Evolutionary conservation across 2,329 filamentous ascomycete species (phyloP), one percentile per base, ranked within the genome.

Genomic region (Pseudogymnoascus sp.): DNA sequence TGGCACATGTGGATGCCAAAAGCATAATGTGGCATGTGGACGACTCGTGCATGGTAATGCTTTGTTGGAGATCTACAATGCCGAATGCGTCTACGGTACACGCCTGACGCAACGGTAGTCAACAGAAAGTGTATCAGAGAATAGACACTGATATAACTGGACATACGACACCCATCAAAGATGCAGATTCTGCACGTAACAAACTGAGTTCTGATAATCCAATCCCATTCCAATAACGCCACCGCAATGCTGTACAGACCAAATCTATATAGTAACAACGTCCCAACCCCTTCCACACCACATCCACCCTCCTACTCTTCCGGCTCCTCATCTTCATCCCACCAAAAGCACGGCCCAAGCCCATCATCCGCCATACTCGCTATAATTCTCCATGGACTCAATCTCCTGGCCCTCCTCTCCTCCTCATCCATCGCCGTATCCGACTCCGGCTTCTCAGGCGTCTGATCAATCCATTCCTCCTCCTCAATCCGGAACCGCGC

Each of bases 391-490:
- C 91, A 95, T 0, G 90, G 89, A 4, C 89, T 86, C 65, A 81
- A 82, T 69, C 81, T 79, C 36, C 77, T 77, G 3, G 78, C 76
- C 23, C 81, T 76, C 60, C 84, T 83, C 59, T 89, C 84, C 40
- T 83, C 83, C 56, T 59, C 56, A 59, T 59, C 56, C 56, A 59
- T 59, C 56, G 31, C 56, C 56, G 36, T 36, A 38, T 59, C 36
- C 16, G 31, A 36, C 56, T 59, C 56, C 36, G 56, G 56, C 12
- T 84, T 81, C 67, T 89, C 83, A 0, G 93, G 88, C 44, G 89
- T 87, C 75, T 96, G 89, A 73, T 97, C 93, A 65, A 91, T 85
- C 92, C 95, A 99, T 68, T 90, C 85, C 77, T 99, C 95, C 60
- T 88, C 84, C 69, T 96, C 86, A 42, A 97, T 87, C 21, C 91